phyloP scores from a whole-genome alignment of 2,329 filamentous ascomycete species.

The Emmonsiellopsis sp. region DNA sequence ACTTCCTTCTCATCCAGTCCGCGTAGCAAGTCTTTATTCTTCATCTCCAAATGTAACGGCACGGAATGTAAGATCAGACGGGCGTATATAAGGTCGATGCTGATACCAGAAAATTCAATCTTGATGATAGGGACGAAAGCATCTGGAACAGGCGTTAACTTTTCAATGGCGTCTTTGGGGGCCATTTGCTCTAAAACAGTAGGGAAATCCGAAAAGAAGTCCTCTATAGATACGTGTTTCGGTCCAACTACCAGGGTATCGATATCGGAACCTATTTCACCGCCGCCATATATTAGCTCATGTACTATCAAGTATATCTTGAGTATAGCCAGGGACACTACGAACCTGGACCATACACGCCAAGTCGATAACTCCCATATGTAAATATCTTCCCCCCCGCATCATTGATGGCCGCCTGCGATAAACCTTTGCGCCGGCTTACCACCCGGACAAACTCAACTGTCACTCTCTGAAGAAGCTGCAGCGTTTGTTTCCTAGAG shows the following conservation, averaged over 20 bases:
- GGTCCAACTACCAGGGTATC: slow-evolving; percentile 90
- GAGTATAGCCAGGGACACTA: not conserved
- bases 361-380: slow-evolving; percentile 89
- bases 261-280: slow-evolving; percentile 70
- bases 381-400: slow-evolving; percentile 90
- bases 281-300: not conserved
- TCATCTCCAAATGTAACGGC: slow-evolving; percentile 62
- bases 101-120: slow-evolving; percentile 81
- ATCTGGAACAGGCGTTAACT: slow-evolving; percentile 76
- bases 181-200: slow-evolving; percentile 66
- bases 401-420: slow-evolving; percentile 67
- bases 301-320: not conserved
- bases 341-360: slow-evolving; percentile 74
- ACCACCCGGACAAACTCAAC: slow-evolving; percentile 81
- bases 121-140: slow-evolving; percentile 97
- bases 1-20: slow-evolving; percentile 81
- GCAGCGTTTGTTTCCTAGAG: slow-evolving; percentile 59
- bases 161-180: slow-evolving; percentile 67
- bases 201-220: slow-evolving; percentile 91
- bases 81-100: slow-evolving; percentile 88
- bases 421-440: slow-evolving; percentile 61
- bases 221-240: slow-evolving; percentile 75
- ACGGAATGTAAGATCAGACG: slow-evolving; percentile 64
- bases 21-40: slow-evolving; percentile 73
- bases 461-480: slow-evolving; percentile 67